Conservation (phyloP, 2,329 filamentous ascomycete genomes). For the Diplodia mutila region DNA sequence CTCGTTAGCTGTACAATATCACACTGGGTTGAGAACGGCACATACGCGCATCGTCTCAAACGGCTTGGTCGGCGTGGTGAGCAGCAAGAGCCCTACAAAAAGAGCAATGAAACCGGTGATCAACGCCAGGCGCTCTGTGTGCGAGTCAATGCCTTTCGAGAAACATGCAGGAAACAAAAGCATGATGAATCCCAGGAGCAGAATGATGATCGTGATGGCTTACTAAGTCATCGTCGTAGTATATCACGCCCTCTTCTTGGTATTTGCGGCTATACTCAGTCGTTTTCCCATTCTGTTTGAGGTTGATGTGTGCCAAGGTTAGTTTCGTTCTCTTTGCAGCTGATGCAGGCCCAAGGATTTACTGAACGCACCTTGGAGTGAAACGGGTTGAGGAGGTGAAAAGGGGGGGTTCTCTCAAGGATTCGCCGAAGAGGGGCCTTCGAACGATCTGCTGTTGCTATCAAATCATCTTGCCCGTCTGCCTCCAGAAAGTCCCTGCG, state of each 20-base stretch:
- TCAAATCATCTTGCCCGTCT: not conserved
- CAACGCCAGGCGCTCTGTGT: not conserved
- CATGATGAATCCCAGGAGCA: not conserved
- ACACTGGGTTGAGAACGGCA: not conserved
- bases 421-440: not conserved
- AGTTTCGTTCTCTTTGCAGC: no score
- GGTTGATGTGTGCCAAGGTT: not conserved
- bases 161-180: not conserved
- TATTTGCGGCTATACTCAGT: not conserved
- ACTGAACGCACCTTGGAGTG: not conserved
- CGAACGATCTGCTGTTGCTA: not conserved
- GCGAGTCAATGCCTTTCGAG: not conserved
- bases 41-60: constrained; percentile 20
- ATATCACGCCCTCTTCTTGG: not conserved
- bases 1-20: not conserved
- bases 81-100: not conserved
- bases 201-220: not conserved
- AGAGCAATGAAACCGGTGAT: not conserved
- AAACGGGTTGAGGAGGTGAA: not conserved
- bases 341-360: not conserved
- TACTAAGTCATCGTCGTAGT: not conserved
- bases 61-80: not conserved
- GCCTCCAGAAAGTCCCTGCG: not conserved
- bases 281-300: not conserved
- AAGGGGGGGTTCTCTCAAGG: not conserved